Evolutionary conservation across 2,329 filamentous ascomycete species (phyloP).

Genomic region (Penicillium sp.): DNA sequence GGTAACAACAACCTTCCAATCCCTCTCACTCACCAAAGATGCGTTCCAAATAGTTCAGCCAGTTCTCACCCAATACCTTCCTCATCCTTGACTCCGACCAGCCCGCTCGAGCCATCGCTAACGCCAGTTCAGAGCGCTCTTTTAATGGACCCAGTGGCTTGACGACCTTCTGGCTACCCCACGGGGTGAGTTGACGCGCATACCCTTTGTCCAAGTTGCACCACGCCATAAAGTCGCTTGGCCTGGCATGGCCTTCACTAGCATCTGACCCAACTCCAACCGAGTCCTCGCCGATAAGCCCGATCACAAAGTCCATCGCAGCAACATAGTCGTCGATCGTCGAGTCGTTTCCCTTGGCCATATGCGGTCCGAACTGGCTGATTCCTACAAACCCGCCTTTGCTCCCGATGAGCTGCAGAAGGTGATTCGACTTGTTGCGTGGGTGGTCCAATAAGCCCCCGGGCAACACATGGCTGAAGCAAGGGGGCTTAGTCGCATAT

Average conservation of each 20-base stretch:
- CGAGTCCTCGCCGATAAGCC: constrained; percentile 39
- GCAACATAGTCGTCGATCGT: constrained; percentile 47
- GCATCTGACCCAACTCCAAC: constrained; percentile 44
- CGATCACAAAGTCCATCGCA: constrained; percentile 43
- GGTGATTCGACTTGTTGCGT: constrained; percentile 42
- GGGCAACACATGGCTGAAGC: constrained; percentile 44
- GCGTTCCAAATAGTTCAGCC: constrained; percentile 42
- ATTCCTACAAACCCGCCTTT: constrained; percentile 45
- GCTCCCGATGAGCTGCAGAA: constrained; percentile 39
- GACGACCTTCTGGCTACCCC: constrained; percentile 45
- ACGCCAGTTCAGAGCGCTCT: constrained; percentile 37
- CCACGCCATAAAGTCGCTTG: constrained; percentile 45
- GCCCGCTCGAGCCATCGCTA: constrained; percentile 42
- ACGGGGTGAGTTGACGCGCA: constrained; percentile 40
- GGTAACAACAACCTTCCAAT: too few relatives aligned
- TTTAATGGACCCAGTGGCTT: constrained; percentile 43
- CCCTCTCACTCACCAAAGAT: constrained; percentile 21
- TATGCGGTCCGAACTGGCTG: constrained; percentile 44
- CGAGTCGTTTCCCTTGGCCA: constrained; percentile 44
- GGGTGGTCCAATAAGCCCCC: constrained; percentile 39
- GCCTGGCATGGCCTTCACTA: constrained; percentile 43
- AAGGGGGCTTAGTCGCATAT: constrained; percentile 39
- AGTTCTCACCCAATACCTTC: constrained; percentile 45
- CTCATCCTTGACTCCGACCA: constrained; percentile 43
- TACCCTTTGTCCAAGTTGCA: constrained; percentile 48